Percentiles rank a stretch among this genome's conserved stretches.
phyloP scores from a whole-genome alignment of 106 monocot genomes.

The Dendrobium chrysotoxum region DNA sequence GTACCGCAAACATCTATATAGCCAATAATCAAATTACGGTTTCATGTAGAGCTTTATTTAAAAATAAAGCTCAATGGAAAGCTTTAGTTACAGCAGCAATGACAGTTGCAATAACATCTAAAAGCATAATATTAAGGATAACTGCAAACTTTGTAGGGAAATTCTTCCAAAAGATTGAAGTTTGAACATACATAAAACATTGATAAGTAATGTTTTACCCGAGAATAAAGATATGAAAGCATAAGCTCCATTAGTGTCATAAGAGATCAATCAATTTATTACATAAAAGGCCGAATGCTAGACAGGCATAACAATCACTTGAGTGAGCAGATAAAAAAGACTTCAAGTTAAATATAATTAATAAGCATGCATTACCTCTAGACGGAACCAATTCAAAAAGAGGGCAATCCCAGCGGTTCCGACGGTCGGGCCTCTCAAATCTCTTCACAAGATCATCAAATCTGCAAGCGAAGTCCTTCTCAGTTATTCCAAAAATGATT shows the following conservation, averaged over 20 bases:
- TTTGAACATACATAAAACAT: neutral
- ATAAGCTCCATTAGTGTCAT: neutral
- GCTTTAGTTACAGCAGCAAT: neutral
- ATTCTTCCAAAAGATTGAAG: neutral
- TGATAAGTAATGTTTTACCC: neutral
- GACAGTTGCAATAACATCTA: neutral
- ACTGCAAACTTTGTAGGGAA: neutral
- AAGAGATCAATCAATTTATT: neutral
- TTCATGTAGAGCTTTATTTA: neutral
- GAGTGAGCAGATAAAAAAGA: neutral
- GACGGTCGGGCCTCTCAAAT: constrained; percentile 89
- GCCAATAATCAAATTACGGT: neutral
- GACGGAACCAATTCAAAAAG: constrained; percentile 87
- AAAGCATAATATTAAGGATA: neutral
- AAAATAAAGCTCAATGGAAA: neutral
- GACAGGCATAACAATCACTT: neutral
- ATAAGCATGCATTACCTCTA: constrained; percentile 39
- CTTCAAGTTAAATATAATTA: neutral
- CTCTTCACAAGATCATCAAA: constrained; percentile 80
- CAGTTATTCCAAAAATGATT: neutral
- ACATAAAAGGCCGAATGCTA: neutral
- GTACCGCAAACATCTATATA: neutral
- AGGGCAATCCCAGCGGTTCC: constrained; percentile 95
- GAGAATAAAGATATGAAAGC: neutral
- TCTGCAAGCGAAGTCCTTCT: constrained; percentile 19